Evolutionary conservation across 208 protist species (phyloP).

Genomic region (Acanthamoeba castellanii): DNA sequence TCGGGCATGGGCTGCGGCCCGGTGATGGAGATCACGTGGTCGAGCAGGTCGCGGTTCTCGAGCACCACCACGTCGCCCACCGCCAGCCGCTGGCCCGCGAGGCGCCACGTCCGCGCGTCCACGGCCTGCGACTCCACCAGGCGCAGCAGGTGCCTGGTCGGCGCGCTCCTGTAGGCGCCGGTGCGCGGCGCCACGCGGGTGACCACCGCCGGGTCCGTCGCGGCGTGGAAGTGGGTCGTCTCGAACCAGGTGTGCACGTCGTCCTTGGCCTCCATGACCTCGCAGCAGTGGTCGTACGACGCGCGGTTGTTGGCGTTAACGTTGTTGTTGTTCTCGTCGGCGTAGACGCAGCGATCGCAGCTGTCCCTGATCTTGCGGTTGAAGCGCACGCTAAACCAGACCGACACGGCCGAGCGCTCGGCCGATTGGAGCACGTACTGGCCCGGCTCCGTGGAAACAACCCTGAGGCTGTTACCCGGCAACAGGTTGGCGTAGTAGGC

Average conservation of each 20-base stretch:
- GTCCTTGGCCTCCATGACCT: background rate
- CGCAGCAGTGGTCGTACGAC: background rate
- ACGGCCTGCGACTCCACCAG: background rate
- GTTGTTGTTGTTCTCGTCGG: too few species aligned
- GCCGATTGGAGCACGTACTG: background rate
- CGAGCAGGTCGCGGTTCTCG: background rate
- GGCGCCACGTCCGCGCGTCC: too few species aligned
- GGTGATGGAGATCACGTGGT: background rate
- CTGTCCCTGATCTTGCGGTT: background rate
- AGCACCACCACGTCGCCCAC: conserved; percentile 12
- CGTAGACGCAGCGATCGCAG: too few species aligned
- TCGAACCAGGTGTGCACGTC: background rate
- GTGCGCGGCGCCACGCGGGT: background rate
- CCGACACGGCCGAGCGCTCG: background rate
- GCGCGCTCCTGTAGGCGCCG: background rate
- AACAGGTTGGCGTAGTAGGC: too few species aligned
- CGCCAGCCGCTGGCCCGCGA: background rate
- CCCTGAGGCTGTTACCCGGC: too few species aligned
- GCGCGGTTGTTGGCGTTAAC: background rate
- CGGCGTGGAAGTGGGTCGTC: background rate
- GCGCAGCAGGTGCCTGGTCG: background rate
- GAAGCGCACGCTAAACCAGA: background rate
- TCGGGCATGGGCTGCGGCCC: background rate
- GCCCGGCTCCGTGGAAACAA: too few species aligned
- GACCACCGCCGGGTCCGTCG: background rate